These are phyloP conservation scores for Ogataea parapolymorpha DNA, from an alignment of 805 yeast species.

Conservation along the genomic window DNA sequence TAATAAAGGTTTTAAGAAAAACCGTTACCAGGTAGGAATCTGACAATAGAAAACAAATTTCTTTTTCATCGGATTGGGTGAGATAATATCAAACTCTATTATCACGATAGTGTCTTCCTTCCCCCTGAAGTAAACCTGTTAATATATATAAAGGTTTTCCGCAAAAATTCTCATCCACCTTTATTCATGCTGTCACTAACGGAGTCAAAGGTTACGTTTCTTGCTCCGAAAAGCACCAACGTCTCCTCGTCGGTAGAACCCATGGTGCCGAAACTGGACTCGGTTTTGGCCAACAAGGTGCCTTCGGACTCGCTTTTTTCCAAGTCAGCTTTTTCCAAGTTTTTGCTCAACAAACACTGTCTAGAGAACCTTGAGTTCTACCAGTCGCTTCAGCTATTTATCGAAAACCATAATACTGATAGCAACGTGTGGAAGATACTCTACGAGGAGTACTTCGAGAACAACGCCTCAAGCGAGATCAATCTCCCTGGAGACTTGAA, in stretches of 20 bases:
- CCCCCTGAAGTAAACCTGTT: conserved; percentile 11
- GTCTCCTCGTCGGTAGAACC: conserved; percentile 1
- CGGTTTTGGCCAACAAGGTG: conserved; percentile 27
- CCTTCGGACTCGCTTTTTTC: conserved; percentile 23
- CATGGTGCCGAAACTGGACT: conserved; percentile 28
- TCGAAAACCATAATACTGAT: conserved; percentile 12
- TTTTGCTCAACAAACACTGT: conserved; percentile 32
- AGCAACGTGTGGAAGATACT: conserved; percentile 27
- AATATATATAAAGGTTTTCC: conserved; percentile 4
- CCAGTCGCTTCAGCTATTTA: conserved; percentile 23
- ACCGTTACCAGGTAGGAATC: conserved; percentile 4
- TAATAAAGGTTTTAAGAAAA: not conserved
- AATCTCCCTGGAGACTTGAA: conserved; percentile 32
- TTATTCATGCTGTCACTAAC: conserved; percentile 2
- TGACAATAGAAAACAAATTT: conserved; percentile 1
- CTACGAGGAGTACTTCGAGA: conserved; percentile 27
- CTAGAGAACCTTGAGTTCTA: conserved; percentile 35
- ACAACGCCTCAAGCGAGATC: conserved; percentile 28
- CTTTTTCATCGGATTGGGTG: not conserved
- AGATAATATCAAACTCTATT: not conserved
- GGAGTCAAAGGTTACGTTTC: not conserved
- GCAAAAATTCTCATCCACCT: not conserved
- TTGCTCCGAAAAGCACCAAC: not conserved
- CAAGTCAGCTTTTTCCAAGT: conserved; percentile 27
- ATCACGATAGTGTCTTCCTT: conserved; percentile 4